Base-by-base conservation (phyloP, 2,329 filamentous ascomycete genomes). In the Colletotrichum kahawae region DNA sequence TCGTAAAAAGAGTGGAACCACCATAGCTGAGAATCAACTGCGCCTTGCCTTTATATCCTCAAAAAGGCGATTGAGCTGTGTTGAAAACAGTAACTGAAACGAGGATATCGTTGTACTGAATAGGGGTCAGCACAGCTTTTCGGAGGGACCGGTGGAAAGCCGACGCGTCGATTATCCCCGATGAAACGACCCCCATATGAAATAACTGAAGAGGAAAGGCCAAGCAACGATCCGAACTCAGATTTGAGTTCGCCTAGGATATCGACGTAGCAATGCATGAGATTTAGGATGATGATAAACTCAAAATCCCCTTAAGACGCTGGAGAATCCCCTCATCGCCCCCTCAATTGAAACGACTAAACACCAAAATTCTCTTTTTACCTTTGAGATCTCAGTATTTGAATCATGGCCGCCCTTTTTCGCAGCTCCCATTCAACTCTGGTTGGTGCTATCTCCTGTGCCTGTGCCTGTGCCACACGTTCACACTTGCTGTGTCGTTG, bases 391-490 rank as follows among this genome's bases (percentile, higher is more conserved):
- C 18, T 48, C 10, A 48, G n/a, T 21, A 48, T 48, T 48, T 48
- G 43, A 48, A 48, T 10, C 5, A 48, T 21, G 43, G n/a, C 18
- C n/a, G 3, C n/a, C 43, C 9, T 13, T 21, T 12, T 21, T 7
- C n/a, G 0, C 18, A 10, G 9, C 3, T 4, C 0, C 18, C 9
- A 6, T 0, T 2, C 18, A 4, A 48, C 0, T 1, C 4, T n/a
- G 10, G 5, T 48, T 1, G 43, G 0, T 21, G 43, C 43, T 12
- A 5, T 3, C n/a, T 10, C 10, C 10, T 33, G 33, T 33, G 43
- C 38, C 18, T n/a, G 18, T 48, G 18, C 18, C 18, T 48, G 1
- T 48, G 18, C 18, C 43, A 12, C 12, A 48, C 18, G 18, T 48
- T 48, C 18, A 21, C 43, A 48, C 18, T 48, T 48, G 43, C 3